These are phyloP conservation scores for Fusarium sp. DNA, from an alignment of 2,329 filamentous ascomycete species.

Conservation along the genomic window DNA sequence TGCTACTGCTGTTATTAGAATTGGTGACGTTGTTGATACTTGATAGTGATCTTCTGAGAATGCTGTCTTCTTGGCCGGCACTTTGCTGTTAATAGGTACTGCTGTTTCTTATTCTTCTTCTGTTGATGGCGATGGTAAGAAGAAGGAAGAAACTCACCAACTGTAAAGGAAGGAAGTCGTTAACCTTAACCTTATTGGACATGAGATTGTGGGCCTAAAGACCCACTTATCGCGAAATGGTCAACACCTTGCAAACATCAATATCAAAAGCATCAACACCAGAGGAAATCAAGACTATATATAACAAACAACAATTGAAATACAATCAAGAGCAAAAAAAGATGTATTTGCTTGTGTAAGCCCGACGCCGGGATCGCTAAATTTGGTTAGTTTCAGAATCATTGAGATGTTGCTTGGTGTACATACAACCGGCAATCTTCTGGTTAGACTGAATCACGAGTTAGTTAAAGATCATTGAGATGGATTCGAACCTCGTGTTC, in stretches of 20 bases:
- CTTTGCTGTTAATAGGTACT: neutral
- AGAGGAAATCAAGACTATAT: neutral
- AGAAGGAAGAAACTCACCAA: no score
- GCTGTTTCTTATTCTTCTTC: neutral
- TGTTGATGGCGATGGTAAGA: neutral
- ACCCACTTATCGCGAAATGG: neutral
- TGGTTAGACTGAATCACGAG: neutral
- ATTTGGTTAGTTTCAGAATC: neutral
- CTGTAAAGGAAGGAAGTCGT: no score
- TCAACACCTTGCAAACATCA: neutral
- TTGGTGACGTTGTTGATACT: no score
- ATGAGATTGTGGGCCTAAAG: neutral
- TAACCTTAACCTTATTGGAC: neutral
- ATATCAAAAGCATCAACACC: neutral
- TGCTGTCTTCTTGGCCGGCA: neutral
- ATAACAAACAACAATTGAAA: neutral
- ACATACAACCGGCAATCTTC: neutral
- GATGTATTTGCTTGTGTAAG: neutral
- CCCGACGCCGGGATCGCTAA: neutral
- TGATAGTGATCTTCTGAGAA: no score
- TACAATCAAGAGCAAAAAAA: neutral
- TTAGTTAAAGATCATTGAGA: neutral
- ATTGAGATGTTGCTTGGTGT: neutral
- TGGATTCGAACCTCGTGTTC: neutral
- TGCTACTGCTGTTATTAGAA: no score